phyloP scores from a whole-genome alignment of 345 rosid genomes.

The Firmiana major region DNA sequence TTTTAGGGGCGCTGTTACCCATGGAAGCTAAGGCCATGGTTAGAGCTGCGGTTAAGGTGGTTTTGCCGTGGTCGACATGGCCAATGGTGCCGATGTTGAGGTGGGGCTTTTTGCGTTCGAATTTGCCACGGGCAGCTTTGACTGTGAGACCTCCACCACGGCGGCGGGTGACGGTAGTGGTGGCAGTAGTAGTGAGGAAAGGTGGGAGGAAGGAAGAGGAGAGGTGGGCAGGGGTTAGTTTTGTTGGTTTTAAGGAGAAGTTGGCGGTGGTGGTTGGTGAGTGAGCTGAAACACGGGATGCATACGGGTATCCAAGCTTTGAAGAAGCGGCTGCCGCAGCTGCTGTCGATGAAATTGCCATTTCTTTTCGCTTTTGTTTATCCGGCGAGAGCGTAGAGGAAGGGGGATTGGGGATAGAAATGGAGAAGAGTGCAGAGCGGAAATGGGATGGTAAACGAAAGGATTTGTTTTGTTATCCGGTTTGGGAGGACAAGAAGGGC shows the following conservation, averaged over 20 bases:
- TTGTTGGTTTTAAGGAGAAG: constrained; percentile 27
- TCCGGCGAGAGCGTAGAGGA: neutral
- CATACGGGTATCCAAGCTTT: constrained; percentile 36
- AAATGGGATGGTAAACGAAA: neutral
- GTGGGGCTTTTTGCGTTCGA: constrained; percentile 94
- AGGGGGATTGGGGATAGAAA: neutral
- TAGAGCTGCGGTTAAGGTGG: constrained; percentile 81
- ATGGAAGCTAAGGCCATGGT: constrained; percentile 85
- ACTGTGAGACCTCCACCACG: constrained; percentile 42
- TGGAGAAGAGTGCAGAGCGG: neutral
- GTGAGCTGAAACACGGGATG: constrained; percentile 34
- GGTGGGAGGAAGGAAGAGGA: constrained; percentile 61
- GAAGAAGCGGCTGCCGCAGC: constrained; percentile 39
- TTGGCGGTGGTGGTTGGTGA: constrained; percentile 22
- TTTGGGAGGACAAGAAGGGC: constrained; percentile 19
- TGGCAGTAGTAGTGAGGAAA: constrained; percentile 33
- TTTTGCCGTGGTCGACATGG: constrained; percentile 96
- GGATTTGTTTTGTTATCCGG: constrained; percentile 30
- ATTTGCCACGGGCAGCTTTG: constrained; percentile 85
- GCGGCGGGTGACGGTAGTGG: constrained; percentile 25
- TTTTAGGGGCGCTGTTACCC: constrained; percentile 69
- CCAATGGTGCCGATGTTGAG: constrained; percentile 92
- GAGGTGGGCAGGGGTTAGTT: constrained; percentile 40
- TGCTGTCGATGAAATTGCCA: constrained; percentile 64
- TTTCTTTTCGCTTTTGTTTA: neutral